Evolutionary conservation across 1,284 basidiomycete species (phyloP), one percentile per base, ranked within the genome.

Genomic region (Rhodofomes roseus): DNA sequence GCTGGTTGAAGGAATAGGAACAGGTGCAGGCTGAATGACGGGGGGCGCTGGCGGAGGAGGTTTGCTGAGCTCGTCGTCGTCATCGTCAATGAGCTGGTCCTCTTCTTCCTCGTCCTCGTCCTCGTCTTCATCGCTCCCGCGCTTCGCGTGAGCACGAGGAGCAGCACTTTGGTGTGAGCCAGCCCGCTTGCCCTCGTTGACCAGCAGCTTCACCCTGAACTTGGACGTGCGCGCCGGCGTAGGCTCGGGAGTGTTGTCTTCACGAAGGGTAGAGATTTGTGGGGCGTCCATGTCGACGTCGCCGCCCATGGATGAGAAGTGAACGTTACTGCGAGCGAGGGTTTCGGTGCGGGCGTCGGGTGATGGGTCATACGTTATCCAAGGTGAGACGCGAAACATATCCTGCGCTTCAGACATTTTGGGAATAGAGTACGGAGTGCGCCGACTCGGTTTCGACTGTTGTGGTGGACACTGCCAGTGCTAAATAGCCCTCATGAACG

Each of bases 1-100:
- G 55, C 64, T 56, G 37, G 56, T 53, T 36, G 44, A 58, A 25
- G 56, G 23, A 18, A 18, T 25, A 36, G 50, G 44, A 36, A 57
- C 59, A 22, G 62, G 59, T 18, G 54, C 66, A 53, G 73, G 70
- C 53, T 51, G 50, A 20, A 74, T 72, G 20, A 74, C 69, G 34
- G 77, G 72, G 39, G 41, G 41, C n/a, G 64, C 63, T 22, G 67
- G 60, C 14, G 65, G 58, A 23, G 68, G 23, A 2, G 54, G 61
- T 44, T 64, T 66, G 55, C 69, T 54, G 56, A 62, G 27, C 56
- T 67, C 77, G 46, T 81, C 79, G 56, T 83, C 81, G 58, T 87
- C 86, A 63, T 90, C 89, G 71, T 91, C 88, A 65, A 89, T 85
- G 63, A 90, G 81, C 65, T 89, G 85, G 75, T 90, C 88, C 72